Conservation (phyloP, 2,329 filamentous ascomycete species). For the Hypoxylon sp. region DNA sequence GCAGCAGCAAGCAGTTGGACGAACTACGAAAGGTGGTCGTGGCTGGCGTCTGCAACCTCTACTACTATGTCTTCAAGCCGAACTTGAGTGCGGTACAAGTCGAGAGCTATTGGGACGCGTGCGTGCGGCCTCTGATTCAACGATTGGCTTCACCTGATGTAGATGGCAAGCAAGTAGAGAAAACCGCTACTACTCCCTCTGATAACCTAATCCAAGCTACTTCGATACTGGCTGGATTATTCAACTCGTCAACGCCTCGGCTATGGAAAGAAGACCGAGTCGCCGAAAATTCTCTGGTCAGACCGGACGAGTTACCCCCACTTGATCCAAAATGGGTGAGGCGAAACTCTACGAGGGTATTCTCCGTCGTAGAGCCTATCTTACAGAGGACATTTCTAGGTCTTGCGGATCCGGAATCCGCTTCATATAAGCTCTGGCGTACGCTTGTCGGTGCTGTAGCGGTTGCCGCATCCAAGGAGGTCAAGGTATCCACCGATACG, state of each 20-base stretch:
- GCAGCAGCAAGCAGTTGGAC: constrained; percentile 67
- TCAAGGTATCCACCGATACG: constrained; percentile 88
- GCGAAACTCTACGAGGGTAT: constrained; percentile 74
- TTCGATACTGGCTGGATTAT: constrained; percentile 78
- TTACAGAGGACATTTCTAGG: constrained; percentile 73
- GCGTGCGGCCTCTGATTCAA: constrained; percentile 74
- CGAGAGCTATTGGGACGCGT: constrained; percentile 83
- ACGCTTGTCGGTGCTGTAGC: constrained; percentile 73
- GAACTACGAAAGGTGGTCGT: constrained; percentile 70
- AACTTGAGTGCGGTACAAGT: constrained; percentile 73
- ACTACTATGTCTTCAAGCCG: constrained; percentile 86
- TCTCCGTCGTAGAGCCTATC: constrained; percentile 71
- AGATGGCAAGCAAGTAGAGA: constrained; percentile 51
- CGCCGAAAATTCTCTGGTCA: constrained; percentile 68
- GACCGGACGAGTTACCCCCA: constrained; percentile 81
- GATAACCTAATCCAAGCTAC: constrained; percentile 71
- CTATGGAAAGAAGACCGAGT: constrained; percentile 83
- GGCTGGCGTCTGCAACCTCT: constrained; percentile 81
- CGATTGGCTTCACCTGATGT: constrained; percentile 62
- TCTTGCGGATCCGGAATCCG: constrained; percentile 71
- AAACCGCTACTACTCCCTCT: constrained; percentile 55
- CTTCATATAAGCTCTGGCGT: constrained; percentile 68
- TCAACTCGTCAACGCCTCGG: constrained; percentile 69
- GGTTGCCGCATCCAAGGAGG: constrained; percentile 82
- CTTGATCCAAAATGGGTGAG: constrained; percentile 91